Evolutionary conservation across 192 early-diverging fungal species (phyloP).

Genomic region (Chytriomyces sp.): DNA sequence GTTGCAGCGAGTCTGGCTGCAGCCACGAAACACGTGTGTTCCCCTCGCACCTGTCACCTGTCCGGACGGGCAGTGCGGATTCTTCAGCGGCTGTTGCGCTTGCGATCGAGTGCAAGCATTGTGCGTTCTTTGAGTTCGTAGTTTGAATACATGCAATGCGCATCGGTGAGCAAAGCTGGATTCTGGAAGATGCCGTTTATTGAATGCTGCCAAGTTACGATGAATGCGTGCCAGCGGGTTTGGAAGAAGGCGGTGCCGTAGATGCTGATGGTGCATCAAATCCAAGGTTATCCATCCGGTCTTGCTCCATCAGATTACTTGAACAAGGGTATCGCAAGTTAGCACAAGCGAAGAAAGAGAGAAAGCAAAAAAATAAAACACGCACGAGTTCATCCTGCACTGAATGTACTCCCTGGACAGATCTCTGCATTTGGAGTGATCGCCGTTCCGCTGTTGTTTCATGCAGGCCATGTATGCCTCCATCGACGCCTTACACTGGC

Average conservation of each 20-base stretch:
- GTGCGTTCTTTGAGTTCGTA: neutral
- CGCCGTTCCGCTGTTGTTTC: constrained; percentile 66
- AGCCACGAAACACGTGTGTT: neutral
- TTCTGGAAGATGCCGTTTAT: too few species aligned
- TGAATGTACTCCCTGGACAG: constrained; percentile 81
- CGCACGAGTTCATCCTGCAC: constrained; percentile 89
- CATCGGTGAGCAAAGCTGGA: too few species aligned
- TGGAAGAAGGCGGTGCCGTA: too few species aligned
- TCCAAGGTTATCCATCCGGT: too few species aligned
- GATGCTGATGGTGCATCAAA: too few species aligned
- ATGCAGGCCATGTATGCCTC: constrained; percentile 81
- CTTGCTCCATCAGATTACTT: too few species aligned
- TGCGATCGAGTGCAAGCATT: neutral
- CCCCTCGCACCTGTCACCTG: neutral
- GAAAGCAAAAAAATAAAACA: too few species aligned
- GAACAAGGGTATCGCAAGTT: too few species aligned
- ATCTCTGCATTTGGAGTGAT: constrained; percentile 71
- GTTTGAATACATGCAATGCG: neutral
- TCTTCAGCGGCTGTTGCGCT: neutral
- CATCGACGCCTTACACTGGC: constrained; percentile 84
- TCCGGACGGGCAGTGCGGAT: neutral
- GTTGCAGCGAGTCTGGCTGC: neutral
- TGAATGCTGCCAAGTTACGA: too few species aligned
- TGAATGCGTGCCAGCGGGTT: too few species aligned
- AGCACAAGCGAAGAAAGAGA: too few species aligned